Evolutionary conservation across 2,329 filamentous ascomycete genomes (phyloP).

Genomic region (Phyllachora maydis): DNA sequence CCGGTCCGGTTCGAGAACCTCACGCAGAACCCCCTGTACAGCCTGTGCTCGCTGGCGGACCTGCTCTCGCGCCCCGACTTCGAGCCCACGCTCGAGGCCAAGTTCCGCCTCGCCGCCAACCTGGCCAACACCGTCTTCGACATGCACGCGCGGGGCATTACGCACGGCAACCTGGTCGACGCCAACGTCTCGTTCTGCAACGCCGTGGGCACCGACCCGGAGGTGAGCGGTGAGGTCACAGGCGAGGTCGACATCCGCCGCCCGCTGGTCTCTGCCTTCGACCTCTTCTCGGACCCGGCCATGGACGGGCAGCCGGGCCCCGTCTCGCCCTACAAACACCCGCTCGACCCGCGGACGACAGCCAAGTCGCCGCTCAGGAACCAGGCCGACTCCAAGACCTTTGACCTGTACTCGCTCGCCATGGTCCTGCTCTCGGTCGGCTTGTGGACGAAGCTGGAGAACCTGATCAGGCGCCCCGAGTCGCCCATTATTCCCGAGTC

Average conservation of each 20-base stretch:
- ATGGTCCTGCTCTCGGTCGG: slow-evolving; percentile 57
- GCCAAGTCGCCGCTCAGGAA: slow-evolving; percentile 23
- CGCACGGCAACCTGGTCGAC: slow-evolving; percentile 49
- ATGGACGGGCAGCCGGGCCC: too few species aligned
- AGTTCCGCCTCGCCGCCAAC: slow-evolving; percentile 55
- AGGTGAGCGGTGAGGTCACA: slow-evolving; percentile 13
- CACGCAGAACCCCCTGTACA: slow-evolving; percentile 26
- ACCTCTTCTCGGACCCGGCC: slow-evolving; percentile 38
- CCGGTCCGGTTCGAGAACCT: slow-evolving; percentile 30
- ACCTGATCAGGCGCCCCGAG: slow-evolving; percentile 18
- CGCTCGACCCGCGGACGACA: slow-evolving; percentile 34
- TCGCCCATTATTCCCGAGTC: slow-evolving; percentile 35
- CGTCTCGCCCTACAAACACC: slow-evolving; percentile 33
- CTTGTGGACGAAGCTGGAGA: slow-evolving; percentile 48
- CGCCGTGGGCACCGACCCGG: slow-evolving; percentile 17
- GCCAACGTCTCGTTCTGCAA: slow-evolving; percentile 47
- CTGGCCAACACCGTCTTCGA: slow-evolving; percentile 54
- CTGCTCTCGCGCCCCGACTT: slow-evolving; percentile 28
- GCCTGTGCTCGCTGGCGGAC: slow-evolving; percentile 29
- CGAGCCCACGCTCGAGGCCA: slow-evolving; percentile 51
- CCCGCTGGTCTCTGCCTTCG: slow-evolving; percentile 53
- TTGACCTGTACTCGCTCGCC: slow-evolving; percentile 55
- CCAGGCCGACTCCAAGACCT: slow-evolving; percentile 31
- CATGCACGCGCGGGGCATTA: slow-evolving; percentile 47
- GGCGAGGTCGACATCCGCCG: slow-evolving; percentile 40